Conservation (phyloP, 306 rosid genomes). For the Glycine soja region DNA sequence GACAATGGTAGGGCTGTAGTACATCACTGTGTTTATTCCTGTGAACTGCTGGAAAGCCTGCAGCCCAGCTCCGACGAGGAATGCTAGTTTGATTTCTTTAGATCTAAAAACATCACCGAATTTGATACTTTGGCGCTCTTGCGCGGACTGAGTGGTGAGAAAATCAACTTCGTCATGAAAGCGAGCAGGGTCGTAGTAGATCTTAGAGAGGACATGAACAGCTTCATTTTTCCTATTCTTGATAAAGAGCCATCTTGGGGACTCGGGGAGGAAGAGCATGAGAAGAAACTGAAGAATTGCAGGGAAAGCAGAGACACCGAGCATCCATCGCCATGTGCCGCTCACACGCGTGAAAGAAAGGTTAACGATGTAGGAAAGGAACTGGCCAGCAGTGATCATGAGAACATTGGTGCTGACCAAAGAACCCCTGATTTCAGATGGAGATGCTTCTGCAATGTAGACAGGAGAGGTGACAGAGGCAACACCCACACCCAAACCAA, state of each 20-base stretch:
- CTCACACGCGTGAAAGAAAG: slow-evolving; percentile 80
- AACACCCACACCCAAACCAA: slow-evolving; percentile 77
- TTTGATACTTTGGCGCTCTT: slow-evolving; percentile 57
- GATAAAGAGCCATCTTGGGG: slow-evolving; percentile 91
- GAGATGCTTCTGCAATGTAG: slow-evolving; percentile 90
- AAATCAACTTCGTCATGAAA: slow-evolving; percentile 79
- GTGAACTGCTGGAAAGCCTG: slow-evolving; percentile 91
- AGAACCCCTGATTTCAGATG: slow-evolving; percentile 87
- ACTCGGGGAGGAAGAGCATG: slow-evolving; percentile 86
- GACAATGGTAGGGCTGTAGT: slow-evolving; percentile 91
- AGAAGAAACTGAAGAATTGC: slow-evolving; percentile 79
- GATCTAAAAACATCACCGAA: slow-evolving; percentile 60
- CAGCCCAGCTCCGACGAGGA: slow-evolving; percentile 84
- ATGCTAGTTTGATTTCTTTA: slow-evolving; percentile 78
- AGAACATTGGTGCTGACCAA: slow-evolving; percentile 82
- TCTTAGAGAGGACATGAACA: slow-evolving; percentile 73
- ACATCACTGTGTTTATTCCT: slow-evolving; percentile 92
- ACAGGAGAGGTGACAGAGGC: slow-evolving; percentile 94
- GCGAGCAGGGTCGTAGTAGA: slow-evolving; percentile 72
- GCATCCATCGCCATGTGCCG: slow-evolving; percentile 99
- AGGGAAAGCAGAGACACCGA: slow-evolving; percentile 85
- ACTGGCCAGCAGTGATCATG: slow-evolving; percentile 87
- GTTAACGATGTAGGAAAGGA: slow-evolving; percentile 79
- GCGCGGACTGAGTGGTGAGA: slow-evolving; percentile 65
- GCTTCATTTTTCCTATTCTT: slow-evolving; percentile 67